phyloP scores from a whole-genome alignment of 1,284 basidiomycete species.

The Naganishia cerealis region DNA sequence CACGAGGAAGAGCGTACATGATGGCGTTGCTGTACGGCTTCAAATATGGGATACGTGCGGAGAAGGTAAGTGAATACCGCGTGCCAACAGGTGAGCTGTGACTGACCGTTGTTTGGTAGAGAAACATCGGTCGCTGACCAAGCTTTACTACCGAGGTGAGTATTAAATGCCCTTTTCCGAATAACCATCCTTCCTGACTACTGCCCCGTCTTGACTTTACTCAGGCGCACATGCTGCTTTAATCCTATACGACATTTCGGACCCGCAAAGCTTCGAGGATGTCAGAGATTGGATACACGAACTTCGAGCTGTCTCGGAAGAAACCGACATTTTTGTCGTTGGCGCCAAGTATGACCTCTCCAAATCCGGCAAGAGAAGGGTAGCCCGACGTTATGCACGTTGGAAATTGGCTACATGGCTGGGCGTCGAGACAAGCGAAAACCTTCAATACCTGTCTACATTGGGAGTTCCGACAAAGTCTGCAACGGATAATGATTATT shows the following conservation, averaged over 20 bases:
- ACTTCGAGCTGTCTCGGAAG: slow-evolving; percentile 30
- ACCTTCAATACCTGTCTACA: neutral
- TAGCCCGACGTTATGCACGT: slow-evolving; percentile 31
- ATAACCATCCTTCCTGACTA: neutral
- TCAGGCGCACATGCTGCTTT: slow-evolving; percentile 32
- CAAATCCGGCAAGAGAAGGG: slow-evolving; percentile 24
- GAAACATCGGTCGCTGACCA: slow-evolving; percentile 33
- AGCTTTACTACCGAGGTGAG: slow-evolving; percentile 35
- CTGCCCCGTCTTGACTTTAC: neutral
- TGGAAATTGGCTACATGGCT: slow-evolving; percentile 32
- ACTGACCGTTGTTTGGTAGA: slow-evolving; percentile 5
- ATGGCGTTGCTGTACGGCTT: slow-evolving; percentile 29
- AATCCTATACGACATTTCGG: slow-evolving; percentile 34
- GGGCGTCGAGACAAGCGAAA: slow-evolving; percentile 21
- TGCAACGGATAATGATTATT: neutral
- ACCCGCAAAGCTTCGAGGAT: slow-evolving; percentile 30
- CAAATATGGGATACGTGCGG: slow-evolving; percentile 35
- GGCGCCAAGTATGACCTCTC: slow-evolving; percentile 34
- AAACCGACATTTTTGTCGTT: slow-evolving; percentile 33
- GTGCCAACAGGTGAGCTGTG: neutral
- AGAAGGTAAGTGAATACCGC: slow-evolving; percentile 18
- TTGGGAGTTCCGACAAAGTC: neutral
- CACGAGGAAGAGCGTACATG: slow-evolving; percentile 28
- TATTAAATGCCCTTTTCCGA: neutral
- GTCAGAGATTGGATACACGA: slow-evolving; percentile 34